phyloP scores from a whole-genome alignment of 2,329 filamentous ascomycete species.

The Colletotrichum lupini region DNA sequence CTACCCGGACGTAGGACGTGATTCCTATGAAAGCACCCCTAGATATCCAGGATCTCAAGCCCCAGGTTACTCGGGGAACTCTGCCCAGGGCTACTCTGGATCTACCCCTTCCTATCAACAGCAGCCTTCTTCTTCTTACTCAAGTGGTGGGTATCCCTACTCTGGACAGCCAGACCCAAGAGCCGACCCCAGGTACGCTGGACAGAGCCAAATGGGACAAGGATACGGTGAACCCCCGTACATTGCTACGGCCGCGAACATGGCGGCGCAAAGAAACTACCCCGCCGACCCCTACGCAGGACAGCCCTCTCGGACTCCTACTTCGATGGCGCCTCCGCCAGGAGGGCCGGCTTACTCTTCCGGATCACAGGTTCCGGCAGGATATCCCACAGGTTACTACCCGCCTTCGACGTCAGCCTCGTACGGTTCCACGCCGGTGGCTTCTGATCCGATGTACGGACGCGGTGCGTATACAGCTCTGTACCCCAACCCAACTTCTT shows the following conservation, averaged over 20 bases:
- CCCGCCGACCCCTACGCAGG: constrained; percentile 30
- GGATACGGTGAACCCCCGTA: constrained; percentile 34
- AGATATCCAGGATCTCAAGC: constrained; percentile 64
- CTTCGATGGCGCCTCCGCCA: constrained; percentile 27
- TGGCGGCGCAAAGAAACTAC: constrained; percentile 18
- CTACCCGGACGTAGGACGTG: constrained; percentile 48
- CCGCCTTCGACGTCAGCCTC: constrained; percentile 31
- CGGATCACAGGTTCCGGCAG: constrained; percentile 30
- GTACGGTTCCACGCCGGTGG: constrained; percentile 48
- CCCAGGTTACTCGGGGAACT: constrained; percentile 60
- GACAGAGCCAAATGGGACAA: constrained; percentile 25
- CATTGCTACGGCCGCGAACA: constrained; percentile 28
- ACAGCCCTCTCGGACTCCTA: constrained; percentile 28
- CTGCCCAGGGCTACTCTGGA: constrained; percentile 41
- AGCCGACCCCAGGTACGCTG: constrained; percentile 34
- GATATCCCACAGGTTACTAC: constrained; percentile 41
- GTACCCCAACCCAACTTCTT: constrained; percentile 1
- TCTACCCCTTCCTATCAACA: constrained; percentile 26
- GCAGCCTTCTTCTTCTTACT: constrained; percentile 28
- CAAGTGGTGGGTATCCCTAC: constrained; percentile 37
- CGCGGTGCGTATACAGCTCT: constrained; percentile 66
- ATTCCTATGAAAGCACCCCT: constrained; percentile 54
- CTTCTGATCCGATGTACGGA: constrained; percentile 65
- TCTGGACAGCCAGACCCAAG: constrained; percentile 33
- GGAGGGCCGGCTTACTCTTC: constrained; percentile 32